Base-by-base conservation (phyloP, 2,329 filamentous ascomycete genomes). In the Hirsutella minnesotensis region DNA sequence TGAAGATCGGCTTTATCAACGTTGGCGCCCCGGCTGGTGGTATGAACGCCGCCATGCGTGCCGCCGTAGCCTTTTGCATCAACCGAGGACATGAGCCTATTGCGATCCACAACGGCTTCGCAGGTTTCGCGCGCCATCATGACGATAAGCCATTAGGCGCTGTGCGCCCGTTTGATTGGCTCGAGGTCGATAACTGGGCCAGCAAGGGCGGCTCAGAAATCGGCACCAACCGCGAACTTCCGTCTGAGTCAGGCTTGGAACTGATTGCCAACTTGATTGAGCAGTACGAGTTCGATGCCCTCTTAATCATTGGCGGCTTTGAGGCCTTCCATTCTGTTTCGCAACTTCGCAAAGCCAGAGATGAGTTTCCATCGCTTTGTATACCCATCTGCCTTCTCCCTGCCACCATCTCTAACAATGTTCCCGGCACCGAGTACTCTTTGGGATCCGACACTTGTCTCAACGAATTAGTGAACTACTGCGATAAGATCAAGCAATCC, bases 371-470 rank as follows among this genome's bases (percentile, higher is more conserved):
- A 10, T 82, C 84, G 1, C 84, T 98, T 58, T 88, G 86, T 62
- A 95, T 98, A 49, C 92, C 92, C 18, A 86, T 96, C 73, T 77
- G 83, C 41, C 75, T 95, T 34, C 73, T 98, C 21, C 92, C 92
- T 0, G 92, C 92, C n/a, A 98, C 92, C 9, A 90, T 98, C 53
- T 95, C 87, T 51, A 98, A 98, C 73, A 98, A 98, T 61, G 92
- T 98, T 4, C 92, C 92, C 0, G 92, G 92, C 33, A 95, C 90
- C 0, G 92, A 98, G 64, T 96, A 95, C 69, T 95, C 88, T 1
- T 78, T 98, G 38, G 92, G 92, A 35, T 95, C 88, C 27, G 92
- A 98, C 57, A 98, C 92, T 1, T 96, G 92, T 58, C 69, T 98
- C 48, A 98, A 98, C 66, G 88, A 94, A 43, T 73, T 98, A 33